Conservation (phyloP, 805 yeast species). For the Saturnispora hagleri region DNA sequence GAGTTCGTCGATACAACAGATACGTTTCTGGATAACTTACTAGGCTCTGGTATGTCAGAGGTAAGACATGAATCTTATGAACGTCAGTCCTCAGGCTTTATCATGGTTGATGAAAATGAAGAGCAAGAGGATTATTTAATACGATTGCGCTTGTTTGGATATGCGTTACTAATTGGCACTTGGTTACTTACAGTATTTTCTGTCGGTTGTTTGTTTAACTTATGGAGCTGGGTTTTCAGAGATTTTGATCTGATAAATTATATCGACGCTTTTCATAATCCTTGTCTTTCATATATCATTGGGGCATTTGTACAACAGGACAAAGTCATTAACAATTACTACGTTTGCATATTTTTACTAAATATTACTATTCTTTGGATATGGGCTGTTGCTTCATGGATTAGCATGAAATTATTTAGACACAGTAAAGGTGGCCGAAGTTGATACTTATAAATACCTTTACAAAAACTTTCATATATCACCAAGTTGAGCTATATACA, state of each 20-base stretch:
- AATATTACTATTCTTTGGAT: constrained; percentile 38
- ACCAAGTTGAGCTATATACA: not conserved
- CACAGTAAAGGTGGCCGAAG: constrained; percentile 60
- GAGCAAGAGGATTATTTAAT: constrained; percentile 6
- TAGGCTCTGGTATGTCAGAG: not conserved
- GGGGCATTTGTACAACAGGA: constrained; percentile 6
- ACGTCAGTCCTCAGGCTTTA: not conserved
- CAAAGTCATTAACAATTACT: constrained; percentile 21
- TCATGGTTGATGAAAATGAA: constrained; percentile 1
- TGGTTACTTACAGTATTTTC: constrained; percentile 23
- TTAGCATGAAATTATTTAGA: constrained; percentile 69
- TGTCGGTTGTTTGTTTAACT: constrained; percentile 23
- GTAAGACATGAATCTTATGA: not conserved
- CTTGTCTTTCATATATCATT: constrained; percentile 5
- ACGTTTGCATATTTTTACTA: constrained; percentile 24
- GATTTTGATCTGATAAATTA: not conserved
- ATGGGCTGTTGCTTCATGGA: constrained; percentile 73
- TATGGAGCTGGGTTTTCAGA: constrained; percentile 26
- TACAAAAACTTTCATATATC: not conserved
- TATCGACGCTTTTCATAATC: constrained; percentile 1
- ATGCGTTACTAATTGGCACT: constrained; percentile 18
- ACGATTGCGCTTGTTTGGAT: constrained; percentile 18
- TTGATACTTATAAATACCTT: not conserved
- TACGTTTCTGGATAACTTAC: not conserved
- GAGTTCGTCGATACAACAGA: not conserved